A percentile compares a stretch with the other conserved stretches of the same genome.
These are phyloP conservation scores for Coemansia sp. DNA, from an alignment of 192 early-diverging fungal genomes.

Conservation along the genomic window DNA sequence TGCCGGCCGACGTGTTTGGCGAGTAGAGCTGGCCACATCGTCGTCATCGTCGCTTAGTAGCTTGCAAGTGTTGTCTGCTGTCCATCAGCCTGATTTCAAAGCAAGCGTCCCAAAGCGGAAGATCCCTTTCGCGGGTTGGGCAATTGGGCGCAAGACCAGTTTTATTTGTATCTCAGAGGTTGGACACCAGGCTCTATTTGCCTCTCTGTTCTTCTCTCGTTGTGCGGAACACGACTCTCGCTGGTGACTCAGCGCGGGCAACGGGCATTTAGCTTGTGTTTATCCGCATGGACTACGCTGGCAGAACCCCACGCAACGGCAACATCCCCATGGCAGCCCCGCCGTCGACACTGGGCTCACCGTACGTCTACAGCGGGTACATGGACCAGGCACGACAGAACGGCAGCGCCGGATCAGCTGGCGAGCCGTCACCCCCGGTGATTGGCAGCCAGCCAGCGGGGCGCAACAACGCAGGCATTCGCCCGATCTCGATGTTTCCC, in stretches of 20 bases:
- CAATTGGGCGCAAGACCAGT: not conserved
- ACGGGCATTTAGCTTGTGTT: not conserved
- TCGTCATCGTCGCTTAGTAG: no score
- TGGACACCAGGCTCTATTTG: no score
- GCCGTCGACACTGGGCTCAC: slow-evolving; percentile 5
- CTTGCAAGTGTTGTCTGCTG: no score
- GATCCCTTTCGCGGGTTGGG: not conserved
- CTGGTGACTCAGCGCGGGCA: not conserved
- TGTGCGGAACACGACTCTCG: no score
- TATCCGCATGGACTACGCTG: slow-evolving; percentile 27
- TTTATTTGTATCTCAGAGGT: not conserved
- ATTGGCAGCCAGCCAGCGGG: slow-evolving; percentile 16
- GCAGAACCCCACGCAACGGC: slow-evolving; percentile 17
- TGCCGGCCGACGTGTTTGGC: no score
- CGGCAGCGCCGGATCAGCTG: slow-evolving; percentile 1
- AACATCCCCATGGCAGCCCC: slow-evolving; percentile 23
- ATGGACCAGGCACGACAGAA: slow-evolving; percentile 14
- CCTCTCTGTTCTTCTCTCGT: no score
- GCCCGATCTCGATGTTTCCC: slow-evolving; percentile 25
- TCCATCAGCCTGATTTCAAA: not conserved
- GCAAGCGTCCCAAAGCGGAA: not conserved
- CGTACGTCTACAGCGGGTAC: slow-evolving; percentile 29
- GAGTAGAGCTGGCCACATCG: no score
- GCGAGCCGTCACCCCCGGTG: slow-evolving; percentile 5
- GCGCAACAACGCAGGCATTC: slow-evolving; percentile 8